Evolutionary conservation across 176 grass and related monocot species (phyloP).

Genomic region (Cymbopogon citratus): DNA sequence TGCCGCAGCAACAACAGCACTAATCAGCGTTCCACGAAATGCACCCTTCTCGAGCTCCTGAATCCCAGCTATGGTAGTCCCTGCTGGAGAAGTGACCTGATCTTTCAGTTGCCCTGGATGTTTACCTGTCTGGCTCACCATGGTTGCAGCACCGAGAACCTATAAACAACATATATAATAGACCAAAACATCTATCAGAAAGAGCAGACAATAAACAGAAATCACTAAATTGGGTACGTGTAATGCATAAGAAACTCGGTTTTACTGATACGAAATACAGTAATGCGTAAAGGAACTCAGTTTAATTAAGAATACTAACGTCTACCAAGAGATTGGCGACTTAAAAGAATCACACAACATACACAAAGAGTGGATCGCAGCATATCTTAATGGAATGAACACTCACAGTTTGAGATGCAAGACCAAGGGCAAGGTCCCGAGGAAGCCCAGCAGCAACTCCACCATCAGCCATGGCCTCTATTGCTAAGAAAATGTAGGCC

Average conservation of each 20-base stretch:
- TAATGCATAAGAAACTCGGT: too few species aligned
- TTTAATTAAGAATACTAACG: background rate
- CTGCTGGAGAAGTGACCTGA: constrained; percentile 93
- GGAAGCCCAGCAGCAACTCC: constrained; percentile 97
- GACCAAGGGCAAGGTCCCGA: constrained; percentile 89
- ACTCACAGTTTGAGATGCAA: constrained; percentile 93
- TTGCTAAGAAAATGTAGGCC: constrained; percentile 90
- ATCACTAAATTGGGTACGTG: too few species aligned
- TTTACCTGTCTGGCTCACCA: constrained; percentile 82
- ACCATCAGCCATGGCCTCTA: constrained; percentile 97
- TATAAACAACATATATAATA: constrained; percentile 20
- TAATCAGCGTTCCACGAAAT: constrained; percentile 76
- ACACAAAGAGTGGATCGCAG: background rate
- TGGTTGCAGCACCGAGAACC: constrained; percentile 92
- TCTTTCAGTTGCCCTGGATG: constrained; percentile 96
- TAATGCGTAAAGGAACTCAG: background rate
- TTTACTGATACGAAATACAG: too few species aligned
- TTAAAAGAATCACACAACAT: background rate
- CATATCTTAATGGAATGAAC: background rate
- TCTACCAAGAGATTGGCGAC: background rate
- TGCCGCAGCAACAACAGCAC: constrained; percentile 84
- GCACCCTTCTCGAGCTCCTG: constrained; percentile 80
- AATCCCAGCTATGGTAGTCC: constrained; percentile 93
- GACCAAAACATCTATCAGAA: background rate
- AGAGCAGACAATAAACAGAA: background rate